phyloP scores from a whole-genome alignment of 345 rosid genomes.

The Bruguiera sexangula region DNA sequence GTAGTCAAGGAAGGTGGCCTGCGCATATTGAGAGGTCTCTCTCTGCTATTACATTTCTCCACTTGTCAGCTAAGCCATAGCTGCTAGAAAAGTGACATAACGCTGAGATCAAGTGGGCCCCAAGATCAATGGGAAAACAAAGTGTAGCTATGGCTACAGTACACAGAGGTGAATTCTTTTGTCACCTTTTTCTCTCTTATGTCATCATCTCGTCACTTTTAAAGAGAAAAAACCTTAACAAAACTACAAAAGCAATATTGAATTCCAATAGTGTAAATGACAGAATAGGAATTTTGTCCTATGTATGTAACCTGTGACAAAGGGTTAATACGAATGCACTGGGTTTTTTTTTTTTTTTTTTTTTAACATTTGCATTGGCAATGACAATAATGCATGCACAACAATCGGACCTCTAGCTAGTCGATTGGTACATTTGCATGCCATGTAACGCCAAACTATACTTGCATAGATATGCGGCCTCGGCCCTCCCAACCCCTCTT shows the following conservation, averaged over 20 bases:
- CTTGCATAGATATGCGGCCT: constrained; percentile 24
- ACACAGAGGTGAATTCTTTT: background rate
- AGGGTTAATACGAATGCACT: background rate
- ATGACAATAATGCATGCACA: constrained; percentile 19
- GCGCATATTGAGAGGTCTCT: background rate
- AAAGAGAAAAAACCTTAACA: background rate
- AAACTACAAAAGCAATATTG: background rate
- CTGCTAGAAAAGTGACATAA: constrained; percentile 7
- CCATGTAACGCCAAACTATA: constrained; percentile 40
- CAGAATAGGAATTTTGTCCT: constrained; percentile 1
- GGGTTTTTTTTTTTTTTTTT: too few relatives aligned
- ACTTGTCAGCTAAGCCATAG: background rate
- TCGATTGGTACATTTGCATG: constrained; percentile 40
- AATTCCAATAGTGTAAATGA: background rate
- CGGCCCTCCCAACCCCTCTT: background rate
- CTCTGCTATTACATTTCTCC: background rate
- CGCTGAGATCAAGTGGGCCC: constrained; percentile 15
- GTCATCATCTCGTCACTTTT: background rate
- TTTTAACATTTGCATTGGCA: background rate
- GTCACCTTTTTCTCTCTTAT: background rate
- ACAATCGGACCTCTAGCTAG: constrained; percentile 10
- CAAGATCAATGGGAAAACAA: background rate
- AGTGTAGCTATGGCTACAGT: too few relatives aligned
- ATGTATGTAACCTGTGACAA: background rate
- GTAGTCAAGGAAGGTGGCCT: background rate